A percentile compares a stretch with the other conserved stretches of the same genome.
Conservation (phyloP, 805 yeast species). For the Zygoascus ofunaensis region DNA sequence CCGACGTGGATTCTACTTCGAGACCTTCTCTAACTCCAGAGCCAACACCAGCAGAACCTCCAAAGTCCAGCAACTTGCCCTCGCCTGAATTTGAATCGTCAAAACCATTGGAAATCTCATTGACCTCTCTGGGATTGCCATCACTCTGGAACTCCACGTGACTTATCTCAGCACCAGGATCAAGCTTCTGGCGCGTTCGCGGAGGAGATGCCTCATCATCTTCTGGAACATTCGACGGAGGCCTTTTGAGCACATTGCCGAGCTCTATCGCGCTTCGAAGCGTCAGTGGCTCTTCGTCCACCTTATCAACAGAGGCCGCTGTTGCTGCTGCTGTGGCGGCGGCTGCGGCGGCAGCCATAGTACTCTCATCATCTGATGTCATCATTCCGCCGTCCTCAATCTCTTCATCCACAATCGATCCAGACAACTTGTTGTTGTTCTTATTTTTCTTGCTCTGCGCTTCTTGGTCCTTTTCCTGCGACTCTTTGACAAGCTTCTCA, state of each 20-base stretch:
- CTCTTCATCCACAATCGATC: neutral
- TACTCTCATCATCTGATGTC: conserved; percentile 2
- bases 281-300: neutral
- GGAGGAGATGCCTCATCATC: neutral
- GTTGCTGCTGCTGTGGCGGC: neutral
- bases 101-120: no score
- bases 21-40: neutral
- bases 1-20: neutral
- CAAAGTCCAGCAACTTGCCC: no score
- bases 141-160: neutral
- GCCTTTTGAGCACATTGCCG: neutral
- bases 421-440: no score
- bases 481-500: neutral
- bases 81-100: no score
- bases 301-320: neutral
- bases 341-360: neutral
- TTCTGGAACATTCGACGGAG: neutral
- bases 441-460: neutral
- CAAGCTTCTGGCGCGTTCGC: neutral
- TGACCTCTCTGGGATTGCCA: neutral
- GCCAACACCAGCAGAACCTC: no score
- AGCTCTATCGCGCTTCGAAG: conserved; percentile 1
- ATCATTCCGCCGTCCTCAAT: neutral
- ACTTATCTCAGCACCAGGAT: neutral
- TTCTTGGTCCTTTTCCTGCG: neutral